Percentiles rank a stretch among this genome's conserved stretches.
phyloP scores from a whole-genome alignment of 2,329 filamentous ascomycete species.

The Aspergillus hiratsukae region DNA sequence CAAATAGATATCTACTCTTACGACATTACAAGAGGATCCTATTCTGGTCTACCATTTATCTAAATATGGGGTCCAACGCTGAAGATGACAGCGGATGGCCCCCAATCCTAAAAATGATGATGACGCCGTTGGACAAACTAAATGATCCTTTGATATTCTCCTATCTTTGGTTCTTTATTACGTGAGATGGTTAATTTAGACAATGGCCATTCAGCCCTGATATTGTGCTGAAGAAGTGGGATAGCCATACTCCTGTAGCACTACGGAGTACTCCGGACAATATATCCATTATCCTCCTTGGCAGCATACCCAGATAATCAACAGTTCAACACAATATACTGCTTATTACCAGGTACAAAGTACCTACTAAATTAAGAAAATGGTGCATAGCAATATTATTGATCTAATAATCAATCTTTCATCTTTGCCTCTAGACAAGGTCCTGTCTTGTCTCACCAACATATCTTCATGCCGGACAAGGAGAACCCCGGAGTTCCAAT shows the following conservation, averaged over 20 bases:
- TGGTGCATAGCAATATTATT: background rate
- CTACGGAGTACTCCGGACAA: background rate
- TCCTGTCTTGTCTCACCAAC: background rate
- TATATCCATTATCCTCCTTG: no score
- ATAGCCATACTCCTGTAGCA: background rate
- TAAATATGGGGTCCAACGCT: background rate
- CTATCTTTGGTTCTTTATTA: background rate
- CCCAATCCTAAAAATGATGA: background rate
- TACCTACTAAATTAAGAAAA: background rate
- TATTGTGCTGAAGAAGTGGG: background rate
- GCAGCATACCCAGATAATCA: no score
- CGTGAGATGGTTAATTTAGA: background rate
- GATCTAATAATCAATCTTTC: background rate
- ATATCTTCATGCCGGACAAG: background rate
- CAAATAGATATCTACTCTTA: background rate
- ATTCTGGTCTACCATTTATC: background rate
- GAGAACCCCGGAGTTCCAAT: background rate
- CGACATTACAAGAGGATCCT: conserved; percentile 9
- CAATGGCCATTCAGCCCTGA: background rate
- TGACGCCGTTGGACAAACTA: background rate
- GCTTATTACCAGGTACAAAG: background rate
- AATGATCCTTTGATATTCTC: background rate
- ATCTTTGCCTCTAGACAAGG: no score
- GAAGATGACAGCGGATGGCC: background rate
- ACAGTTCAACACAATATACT: background rate